Conservation (phyloP, 306 rosid species). For the Benincasa hispida region DNA sequence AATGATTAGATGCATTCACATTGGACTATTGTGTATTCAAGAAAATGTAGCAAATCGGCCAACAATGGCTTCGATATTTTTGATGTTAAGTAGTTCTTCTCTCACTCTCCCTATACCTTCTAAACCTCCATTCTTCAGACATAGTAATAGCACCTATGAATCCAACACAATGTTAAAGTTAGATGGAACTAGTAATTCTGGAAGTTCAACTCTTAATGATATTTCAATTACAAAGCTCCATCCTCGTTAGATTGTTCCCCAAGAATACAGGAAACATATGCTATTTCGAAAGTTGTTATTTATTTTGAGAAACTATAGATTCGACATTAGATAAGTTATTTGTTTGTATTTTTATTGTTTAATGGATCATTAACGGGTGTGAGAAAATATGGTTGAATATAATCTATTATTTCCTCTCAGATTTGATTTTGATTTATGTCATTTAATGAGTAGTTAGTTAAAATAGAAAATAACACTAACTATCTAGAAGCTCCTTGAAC, state of each 20-base stretch:
- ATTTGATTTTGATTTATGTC: no score
- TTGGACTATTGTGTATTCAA: constrained; percentile 19
- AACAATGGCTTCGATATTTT: constrained; percentile 12
- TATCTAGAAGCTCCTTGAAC: no score
- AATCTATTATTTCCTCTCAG: no score
- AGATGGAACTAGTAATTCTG: not conserved
- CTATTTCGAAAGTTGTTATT: no score
- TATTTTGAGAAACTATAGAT: no score
- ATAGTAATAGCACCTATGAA: not conserved
- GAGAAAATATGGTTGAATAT: no score
- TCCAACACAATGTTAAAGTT: not conserved
- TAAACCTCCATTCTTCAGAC: not conserved
- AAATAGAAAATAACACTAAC: no score
- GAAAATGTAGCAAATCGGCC: constrained; percentile 15
- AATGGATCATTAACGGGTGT: no score
- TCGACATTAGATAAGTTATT: no score
- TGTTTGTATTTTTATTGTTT: no score
- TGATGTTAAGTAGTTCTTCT: constrained; percentile 14
- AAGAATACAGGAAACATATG: no score
- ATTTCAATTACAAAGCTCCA: not conserved
- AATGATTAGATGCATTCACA: constrained; percentile 9
- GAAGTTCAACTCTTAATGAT: not conserved
- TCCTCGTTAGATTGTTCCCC: not conserved
- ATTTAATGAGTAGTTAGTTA: no score
- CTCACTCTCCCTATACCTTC: not conserved